Base-by-base conservation (phyloP, 2,329 filamentous ascomycete species). In the Rhynchosporium secalis region DNA sequence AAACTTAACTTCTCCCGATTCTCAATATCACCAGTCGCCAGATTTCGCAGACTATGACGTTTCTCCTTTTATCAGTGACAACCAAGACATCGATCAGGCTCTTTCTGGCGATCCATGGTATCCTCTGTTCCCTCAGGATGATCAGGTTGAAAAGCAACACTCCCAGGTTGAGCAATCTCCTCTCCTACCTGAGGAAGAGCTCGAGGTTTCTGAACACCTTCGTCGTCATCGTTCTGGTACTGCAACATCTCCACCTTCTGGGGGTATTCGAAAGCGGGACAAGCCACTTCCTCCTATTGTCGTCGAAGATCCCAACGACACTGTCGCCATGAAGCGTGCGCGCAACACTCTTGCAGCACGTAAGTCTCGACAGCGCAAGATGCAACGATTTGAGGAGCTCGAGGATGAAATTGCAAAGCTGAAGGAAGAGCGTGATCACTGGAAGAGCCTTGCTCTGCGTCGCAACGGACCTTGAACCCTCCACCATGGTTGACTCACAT, bases 281-380 rank as follows among this genome's bases (percentile, higher is more conserved):
- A 94, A 93, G 82, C 87, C 89, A 66, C 80, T 96, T 60, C 88
- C 90, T 66, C 87, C 88, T 6, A 93, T 96, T 74, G 79, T 89
- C 64, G 84, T 92, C 43, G 85, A 88, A 33, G 91, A 97, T 69
- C 84, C 87, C 0, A 78, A 71, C 47, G 93, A 97, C 72, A 84
- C 83, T 9, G 75, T 89, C n/a, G 92, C 91, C 26, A 85, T 93
- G 82, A 97, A 97, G 86, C 90, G 94, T 75, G 93, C 92, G 56
- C 89, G 92, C 69, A 98, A 97, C 76, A 96, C 92, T 8, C 84
- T 96, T 75, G 94, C 94, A 20, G 94, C 94, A 71, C 92, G 94
- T 69, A 96, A 96, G 79, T 96, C 92, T 63, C 88, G 94, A 58
- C 88, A 92, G 72, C 88, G 92, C 68, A 96, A 96, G 80, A 86